Evolutionary conservation across 2,329 filamentous ascomycete species (phyloP), one percentile per base, ranked within the genome.

Genomic region (Colletotrichum melonis): DNA sequence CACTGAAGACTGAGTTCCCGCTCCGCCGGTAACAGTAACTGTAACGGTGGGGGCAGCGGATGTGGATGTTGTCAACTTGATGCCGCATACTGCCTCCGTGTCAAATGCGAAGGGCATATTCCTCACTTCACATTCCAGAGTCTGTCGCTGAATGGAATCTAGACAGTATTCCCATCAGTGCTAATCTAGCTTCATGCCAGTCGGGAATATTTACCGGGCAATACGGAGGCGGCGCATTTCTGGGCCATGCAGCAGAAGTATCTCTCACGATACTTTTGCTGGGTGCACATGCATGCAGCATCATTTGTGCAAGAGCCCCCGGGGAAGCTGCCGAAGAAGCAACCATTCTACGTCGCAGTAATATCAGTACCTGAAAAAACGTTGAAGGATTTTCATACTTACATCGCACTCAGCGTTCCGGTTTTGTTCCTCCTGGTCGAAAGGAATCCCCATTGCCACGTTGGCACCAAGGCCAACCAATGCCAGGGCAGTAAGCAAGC

Each of bases 181-280:
- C 11, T 14, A 24, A 24, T 14, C 5, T 8, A 54, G 49, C 19
- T 11, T 54, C 4, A 24, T 3, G 11, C 11, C 19, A 24, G n/a
- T 3, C 4, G 49, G 5, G 0, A 24, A 24, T 12, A 3, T 42
- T 7, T 54, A 54, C 49, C 49, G n/a, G 49, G 19, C 42, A 64
- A 3, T 5, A 64, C 62, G 1, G 24, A 14, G 4, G 38, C 22
- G 5, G 46, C 62, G 16, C 62, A 64, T 22, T 55, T 64, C 16
- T 64, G n/a, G 12, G 62, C 62, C 62, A 64, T 64, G 38, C 62
- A 63, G 60, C 38, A 63, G 11, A 28, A 63, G 24, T 63, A 63
- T 49, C 42, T 19, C 35, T 63, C 35, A 42, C 60, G 60, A 22
- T 63, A 63, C 42, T 63, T 63, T 42, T 63, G 35, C 60, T 52